Evolutionary conservation across 2,329 filamentous ascomycete species (phyloP).

Genomic region (Pseudocercospora pini-densiflorae): DNA sequence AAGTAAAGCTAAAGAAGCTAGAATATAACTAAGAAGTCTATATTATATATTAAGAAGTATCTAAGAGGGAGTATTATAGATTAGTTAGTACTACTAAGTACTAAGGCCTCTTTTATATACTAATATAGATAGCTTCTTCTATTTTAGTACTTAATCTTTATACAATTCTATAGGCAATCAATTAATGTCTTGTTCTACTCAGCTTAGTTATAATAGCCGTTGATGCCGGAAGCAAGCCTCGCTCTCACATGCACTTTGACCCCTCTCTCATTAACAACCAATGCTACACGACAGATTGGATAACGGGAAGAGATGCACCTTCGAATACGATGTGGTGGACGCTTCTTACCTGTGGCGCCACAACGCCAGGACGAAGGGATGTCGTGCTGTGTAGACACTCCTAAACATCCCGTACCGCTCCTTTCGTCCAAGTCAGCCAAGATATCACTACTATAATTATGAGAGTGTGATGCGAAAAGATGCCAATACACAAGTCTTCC

Average conservation of each 20-base stretch:
- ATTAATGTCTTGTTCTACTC: too few relatives aligned
- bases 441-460: not conserved
- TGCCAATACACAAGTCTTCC: conserved; percentile 3
- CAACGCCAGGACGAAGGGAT: not conserved
- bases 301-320: not conserved
- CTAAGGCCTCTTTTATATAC: too few relatives aligned
- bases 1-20: too few relatives aligned
- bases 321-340: not conserved
- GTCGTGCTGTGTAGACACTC: not conserved
- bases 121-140: too few relatives aligned
- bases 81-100: too few relatives aligned
- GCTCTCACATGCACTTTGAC: conserved; percentile 2
- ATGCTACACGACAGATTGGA: conserved; percentile 1
- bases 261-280: not conserved
- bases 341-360: not conserved
- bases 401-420: not conserved
- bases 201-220: too few relatives aligned
- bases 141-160: too few relatives aligned
- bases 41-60: too few relatives aligned
- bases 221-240: not conserved
- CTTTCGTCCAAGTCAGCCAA: not conserved
- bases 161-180: too few relatives aligned
- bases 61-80: too few relatives aligned
- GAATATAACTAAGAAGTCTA: too few relatives aligned
- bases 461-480: not conserved